A percentile compares a stretch with the other conserved stretches of the same genome.
These are phyloP conservation scores for Sporisorium iseilematis-ciliati DNA, from an alignment of 1,284 basidiomycete species.

Conservation along the genomic window DNA sequence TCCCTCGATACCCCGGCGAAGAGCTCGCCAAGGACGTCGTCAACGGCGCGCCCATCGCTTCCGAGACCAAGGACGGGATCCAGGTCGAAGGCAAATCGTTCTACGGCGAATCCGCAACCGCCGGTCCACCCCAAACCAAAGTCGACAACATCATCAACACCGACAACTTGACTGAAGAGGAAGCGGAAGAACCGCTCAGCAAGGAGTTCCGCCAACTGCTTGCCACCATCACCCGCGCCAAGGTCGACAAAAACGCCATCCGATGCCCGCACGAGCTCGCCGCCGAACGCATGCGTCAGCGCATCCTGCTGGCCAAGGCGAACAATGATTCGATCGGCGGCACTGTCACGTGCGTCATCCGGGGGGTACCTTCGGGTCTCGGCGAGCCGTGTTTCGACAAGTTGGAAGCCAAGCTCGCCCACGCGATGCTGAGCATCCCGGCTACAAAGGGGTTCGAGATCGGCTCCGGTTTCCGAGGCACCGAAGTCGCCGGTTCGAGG, in stretches of 20 bases:
- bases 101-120: conserved; percentile 60
- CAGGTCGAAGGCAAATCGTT: conserved; percentile 35
- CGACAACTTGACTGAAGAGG: conserved; percentile 77
- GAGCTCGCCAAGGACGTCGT: conserved; percentile 43
- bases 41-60: conserved; percentile 16
- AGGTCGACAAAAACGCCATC: conserved; percentile 88
- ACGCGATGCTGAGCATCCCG: conserved; percentile 98
- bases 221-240: conserved; percentile 82
- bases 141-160: conserved; percentile 65
- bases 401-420: conserved; percentile 93
- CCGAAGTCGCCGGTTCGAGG: conserved; percentile 89
- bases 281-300: conserved; percentile 89
- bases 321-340: conserved; percentile 94
- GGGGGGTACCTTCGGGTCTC: conserved; percentile 87
- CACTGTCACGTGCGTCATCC: conserved; percentile 95
- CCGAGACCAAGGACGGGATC: conserved; percentile 19
- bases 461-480: conserved; percentile 95
- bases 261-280: conserved; percentile 92
- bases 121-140: conserved; percentile 70
- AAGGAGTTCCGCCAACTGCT: conserved; percentile 87
- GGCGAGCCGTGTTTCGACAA: conserved; percentile 99
- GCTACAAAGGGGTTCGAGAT: conserved; percentile 99
- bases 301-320: conserved; percentile 92
- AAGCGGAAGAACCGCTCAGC: conserved; percentile 82
- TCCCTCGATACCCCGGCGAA: conserved; percentile 72